Evolutionary conservation across 2,329 filamentous ascomycete species (phyloP).

Genomic region (Corynespora cassiicola): DNA sequence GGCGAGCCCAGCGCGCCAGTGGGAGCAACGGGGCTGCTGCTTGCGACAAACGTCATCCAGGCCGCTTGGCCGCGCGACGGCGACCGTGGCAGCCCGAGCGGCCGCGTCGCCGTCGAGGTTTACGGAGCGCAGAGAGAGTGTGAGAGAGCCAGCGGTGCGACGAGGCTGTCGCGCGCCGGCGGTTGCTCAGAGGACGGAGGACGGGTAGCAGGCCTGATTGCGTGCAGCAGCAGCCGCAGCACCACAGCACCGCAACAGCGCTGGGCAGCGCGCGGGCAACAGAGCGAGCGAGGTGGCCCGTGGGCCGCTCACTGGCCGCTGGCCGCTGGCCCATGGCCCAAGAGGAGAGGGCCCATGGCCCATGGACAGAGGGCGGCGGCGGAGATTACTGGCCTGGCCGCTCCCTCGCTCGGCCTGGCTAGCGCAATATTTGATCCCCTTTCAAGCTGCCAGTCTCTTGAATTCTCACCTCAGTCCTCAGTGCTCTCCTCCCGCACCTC

Average conservation of each 20-base stretch:
- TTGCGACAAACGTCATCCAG: slow-evolving; percentile 16
- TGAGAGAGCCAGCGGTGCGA: slow-evolving; percentile 7
- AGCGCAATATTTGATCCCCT: too few relatives aligned
- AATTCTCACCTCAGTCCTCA: slow-evolving; percentile 23
- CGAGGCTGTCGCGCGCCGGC: slow-evolving; percentile 8
- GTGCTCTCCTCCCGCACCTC: slow-evolving; percentile 29
- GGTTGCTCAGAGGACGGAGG: slow-evolving; percentile 45
- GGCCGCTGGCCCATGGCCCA: too few relatives aligned
- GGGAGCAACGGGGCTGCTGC: slow-evolving; percentile 13
- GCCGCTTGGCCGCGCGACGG: neutral
- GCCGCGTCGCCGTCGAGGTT: slow-evolving; percentile 2
- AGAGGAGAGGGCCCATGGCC: too few relatives aligned
- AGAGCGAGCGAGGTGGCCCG: too few relatives aligned
- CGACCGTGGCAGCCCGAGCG: neutral
- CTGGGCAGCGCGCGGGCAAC: neutral
- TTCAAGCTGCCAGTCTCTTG: slow-evolving; percentile 20
- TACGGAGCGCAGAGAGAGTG: neutral
- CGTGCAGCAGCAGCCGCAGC: slow-evolving; percentile 32
- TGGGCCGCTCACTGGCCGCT: too few relatives aligned
- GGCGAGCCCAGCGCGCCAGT: too few relatives aligned
- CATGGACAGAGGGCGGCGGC: slow-evolving; percentile 26
- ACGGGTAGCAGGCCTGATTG: slow-evolving; percentile 30
- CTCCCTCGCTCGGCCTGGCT: slow-evolving; percentile 33
- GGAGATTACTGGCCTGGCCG: slow-evolving; percentile 19
- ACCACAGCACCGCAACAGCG: neutral